Evolutionary conservation across 75 land plant genomes (phyloP).

Genomic region (Pinus albicaulis): DNA sequence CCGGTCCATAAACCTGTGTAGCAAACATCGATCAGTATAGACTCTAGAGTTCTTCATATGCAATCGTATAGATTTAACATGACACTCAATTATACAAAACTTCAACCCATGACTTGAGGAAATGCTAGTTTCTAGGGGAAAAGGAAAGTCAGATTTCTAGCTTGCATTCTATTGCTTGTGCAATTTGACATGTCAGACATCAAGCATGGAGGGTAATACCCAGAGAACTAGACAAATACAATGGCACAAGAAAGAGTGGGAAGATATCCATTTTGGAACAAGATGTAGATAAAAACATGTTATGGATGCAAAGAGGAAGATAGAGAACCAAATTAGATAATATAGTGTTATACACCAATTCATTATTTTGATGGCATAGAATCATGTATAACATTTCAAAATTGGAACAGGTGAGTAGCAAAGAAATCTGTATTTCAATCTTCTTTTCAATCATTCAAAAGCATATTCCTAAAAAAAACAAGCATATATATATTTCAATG

Average conservation of each 20-base stretch:
- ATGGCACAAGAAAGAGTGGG: not conserved
- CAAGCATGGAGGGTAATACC: too few relatives aligned
- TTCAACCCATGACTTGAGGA: not conserved
- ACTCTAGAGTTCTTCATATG: not conserved
- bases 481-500: not conserved
- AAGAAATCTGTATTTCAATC: not conserved
- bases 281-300: not conserved
- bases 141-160: too few relatives aligned
- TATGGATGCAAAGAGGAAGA: not conserved
- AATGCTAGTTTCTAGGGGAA: not conserved
- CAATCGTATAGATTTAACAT: not conserved
- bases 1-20: conserved; percentile 72
- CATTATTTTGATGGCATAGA: not conserved
- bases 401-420: not conserved
- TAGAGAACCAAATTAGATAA: not conserved
- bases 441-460: not conserved
- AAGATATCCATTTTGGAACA: not conserved
- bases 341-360: not conserved
- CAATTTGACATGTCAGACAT: too few relatives aligned
- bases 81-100: not conserved
- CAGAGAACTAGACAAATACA: not conserved
- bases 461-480: not conserved
- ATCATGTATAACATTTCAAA: not conserved
- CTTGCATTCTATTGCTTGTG: too few relatives aligned
- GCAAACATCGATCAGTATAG: not conserved